phyloP scores from a whole-genome alignment of 2,329 filamentous ascomycete species.

The Scytalidium sp. region DNA sequence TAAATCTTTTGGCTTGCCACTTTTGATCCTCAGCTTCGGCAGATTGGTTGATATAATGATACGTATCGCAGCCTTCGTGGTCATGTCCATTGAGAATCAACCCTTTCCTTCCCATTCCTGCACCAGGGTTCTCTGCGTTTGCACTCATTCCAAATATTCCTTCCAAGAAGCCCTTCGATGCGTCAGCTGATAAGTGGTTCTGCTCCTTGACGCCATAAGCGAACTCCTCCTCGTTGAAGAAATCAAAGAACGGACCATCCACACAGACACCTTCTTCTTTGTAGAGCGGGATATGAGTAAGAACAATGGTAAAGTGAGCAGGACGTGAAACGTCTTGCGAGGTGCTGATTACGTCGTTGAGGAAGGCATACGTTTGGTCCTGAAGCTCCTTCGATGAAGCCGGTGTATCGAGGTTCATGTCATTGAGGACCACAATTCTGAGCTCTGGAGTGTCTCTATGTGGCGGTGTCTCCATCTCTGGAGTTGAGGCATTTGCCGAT shows the following conservation, averaged over 20 bases:
- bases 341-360: conserved; percentile 65
- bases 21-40: conserved; percentile 7
- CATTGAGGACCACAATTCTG: conserved; percentile 82
- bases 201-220: conserved; percentile 81
- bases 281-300: conserved; percentile 90
- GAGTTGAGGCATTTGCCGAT: conserved; percentile 29
- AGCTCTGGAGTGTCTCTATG: conserved; percentile 56
- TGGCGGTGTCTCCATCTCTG: conserved; percentile 40
- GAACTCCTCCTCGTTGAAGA: conserved; percentile 60
- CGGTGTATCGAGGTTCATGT: conserved; percentile 89
- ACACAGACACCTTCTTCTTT: conserved; percentile 81
- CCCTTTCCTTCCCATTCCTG: conserved; percentile 67
- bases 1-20: conserved; percentile 44
- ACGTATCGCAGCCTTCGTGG: conserved; percentile 88
- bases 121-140: conserved; percentile 52
- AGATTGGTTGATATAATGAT: conserved; percentile 76
- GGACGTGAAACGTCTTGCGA: conserved; percentile 58
- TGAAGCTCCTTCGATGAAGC: conserved; percentile 66
- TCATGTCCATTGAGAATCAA: conserved; percentile 92
- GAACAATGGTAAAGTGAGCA: conserved; percentile 73
- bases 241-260: conserved; percentile 80
- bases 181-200: conserved; percentile 76
- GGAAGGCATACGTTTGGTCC: conserved; percentile 72
- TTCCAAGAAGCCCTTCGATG: conserved; percentile 74
- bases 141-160: conserved; percentile 78